Evolutionary conservation across 768 basidiomycete genomes (phyloP).

Genomic region (Thelephora ganbajun): DNA sequence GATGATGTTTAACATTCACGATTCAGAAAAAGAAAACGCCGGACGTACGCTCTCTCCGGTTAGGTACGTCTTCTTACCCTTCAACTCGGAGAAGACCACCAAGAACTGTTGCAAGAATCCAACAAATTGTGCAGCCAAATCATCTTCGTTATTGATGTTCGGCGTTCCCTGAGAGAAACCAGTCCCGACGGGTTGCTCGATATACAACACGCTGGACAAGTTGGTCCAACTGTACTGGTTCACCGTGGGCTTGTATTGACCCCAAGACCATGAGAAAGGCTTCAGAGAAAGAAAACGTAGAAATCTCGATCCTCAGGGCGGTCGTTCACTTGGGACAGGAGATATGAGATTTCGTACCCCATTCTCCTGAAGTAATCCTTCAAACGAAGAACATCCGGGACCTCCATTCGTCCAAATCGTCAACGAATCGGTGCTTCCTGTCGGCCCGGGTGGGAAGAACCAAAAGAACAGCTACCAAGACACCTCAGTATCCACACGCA

Average conservation of each 20-base stretch:
- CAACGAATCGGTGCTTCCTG: constrained; percentile 57
- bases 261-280: constrained; percentile 56
- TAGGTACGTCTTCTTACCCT: constrained; percentile 57
- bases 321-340: too few species aligned
- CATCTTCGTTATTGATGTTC: constrained; percentile 38
- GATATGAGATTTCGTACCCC: constrained; percentile 36
- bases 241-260: constrained; percentile 45
- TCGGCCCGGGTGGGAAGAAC: constrained; percentile 70
- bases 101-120: constrained; percentile 69
- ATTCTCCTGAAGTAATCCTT: constrained; percentile 62
- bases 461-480: constrained; percentile 57
- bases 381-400: constrained; percentile 63
- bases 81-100: constrained; percentile 58
- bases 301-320: too few species aligned
- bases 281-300: constrained; percentile 12
- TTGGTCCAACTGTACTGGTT: constrained; percentile 74
- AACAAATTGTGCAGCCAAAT: constrained; percentile 39
- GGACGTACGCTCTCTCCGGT: constrained; percentile 59
- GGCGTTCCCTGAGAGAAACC: constrained; percentile 64
- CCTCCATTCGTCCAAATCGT: constrained; percentile 81
- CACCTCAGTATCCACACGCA: not conserved
- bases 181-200: constrained; percentile 73
- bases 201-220: constrained; percentile 56
- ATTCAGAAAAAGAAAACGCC: not conserved
- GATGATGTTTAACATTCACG: not conserved